phyloP scores from a whole-genome alignment of 257 asterid species.

The Plantago ovata region DNA sequence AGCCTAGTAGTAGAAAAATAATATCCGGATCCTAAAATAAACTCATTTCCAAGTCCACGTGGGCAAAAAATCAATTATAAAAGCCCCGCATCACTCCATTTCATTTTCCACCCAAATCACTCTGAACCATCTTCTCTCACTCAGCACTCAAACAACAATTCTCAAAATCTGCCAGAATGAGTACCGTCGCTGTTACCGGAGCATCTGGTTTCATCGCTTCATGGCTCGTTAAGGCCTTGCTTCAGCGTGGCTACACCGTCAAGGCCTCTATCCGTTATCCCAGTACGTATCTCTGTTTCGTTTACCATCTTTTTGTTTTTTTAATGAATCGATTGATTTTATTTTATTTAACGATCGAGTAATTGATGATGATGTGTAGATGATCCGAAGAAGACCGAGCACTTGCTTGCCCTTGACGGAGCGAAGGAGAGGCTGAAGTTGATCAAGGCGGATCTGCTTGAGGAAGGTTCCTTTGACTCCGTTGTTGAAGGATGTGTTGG shows the following conservation, averaged over 20 bases:
- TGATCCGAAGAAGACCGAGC: constrained; percentile 33
- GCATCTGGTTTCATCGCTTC: constrained; percentile 14
- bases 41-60: too few species aligned
- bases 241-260: constrained; percentile 28
- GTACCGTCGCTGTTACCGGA: constrained; percentile 14
- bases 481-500: constrained; percentile 45
- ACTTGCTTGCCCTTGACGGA: constrained; percentile 42
- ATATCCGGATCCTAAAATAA: too few species aligned
- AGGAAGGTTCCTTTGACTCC: constrained; percentile 40
- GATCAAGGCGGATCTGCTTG: constrained; percentile 37
- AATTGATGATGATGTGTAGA: constrained; percentile 11
- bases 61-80: too few species aligned
- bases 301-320: neutral
- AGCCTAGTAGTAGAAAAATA: too few species aligned
- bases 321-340: neutral
- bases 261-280: constrained; percentile 28
- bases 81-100: too few species aligned
- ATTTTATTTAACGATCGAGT: neutral
- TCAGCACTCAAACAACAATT: too few species aligned
- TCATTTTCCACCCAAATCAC: too few species aligned
- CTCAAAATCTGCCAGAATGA: too few species aligned
- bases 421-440: constrained; percentile 48
- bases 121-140: too few species aligned
- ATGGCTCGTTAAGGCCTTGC: constrained; percentile 23
- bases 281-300: neutral